These are phyloP conservation scores for Cymbidium sinense DNA, from an alignment of 106 monocot species.

Conservation along the genomic window DNA sequence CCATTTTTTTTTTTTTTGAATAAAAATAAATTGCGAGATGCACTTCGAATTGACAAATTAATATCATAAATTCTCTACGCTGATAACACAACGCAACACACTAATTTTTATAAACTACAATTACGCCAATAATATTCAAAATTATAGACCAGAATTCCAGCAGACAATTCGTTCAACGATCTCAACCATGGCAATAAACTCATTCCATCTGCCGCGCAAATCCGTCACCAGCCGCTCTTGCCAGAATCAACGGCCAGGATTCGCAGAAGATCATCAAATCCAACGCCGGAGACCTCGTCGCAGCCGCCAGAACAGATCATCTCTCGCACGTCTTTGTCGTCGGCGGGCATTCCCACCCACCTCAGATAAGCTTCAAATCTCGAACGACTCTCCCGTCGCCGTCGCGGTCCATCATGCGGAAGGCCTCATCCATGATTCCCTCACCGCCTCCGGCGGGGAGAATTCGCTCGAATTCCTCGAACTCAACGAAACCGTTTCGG, in stretches of 20 bases:
- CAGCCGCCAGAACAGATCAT: constrained; percentile 71
- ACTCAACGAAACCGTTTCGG: constrained; percentile 70
- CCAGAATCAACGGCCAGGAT: constrained; percentile 35
- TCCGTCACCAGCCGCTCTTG: no score
- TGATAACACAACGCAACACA: no score
- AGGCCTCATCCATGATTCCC: constrained; percentile 49
- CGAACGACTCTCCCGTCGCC: constrained; percentile 79
- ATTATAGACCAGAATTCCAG: no score
- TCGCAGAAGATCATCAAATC: constrained; percentile 34
- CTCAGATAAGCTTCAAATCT: constrained; percentile 59
- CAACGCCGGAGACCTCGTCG: constrained; percentile 26
- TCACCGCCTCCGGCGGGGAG: constrained; percentile 16
- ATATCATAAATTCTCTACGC: no score
- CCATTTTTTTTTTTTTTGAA: no score
- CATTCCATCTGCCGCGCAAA: no score
- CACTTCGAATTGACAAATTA: no score
- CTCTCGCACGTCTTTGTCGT: constrained; percentile 57
- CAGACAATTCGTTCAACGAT: no score
- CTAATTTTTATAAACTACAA: no score
- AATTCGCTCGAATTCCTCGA: constrained; percentile 73
- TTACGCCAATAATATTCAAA: no score
- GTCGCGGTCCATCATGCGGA: constrained; percentile 77
- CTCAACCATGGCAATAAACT: no score
- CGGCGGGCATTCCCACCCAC: constrained; percentile 34
- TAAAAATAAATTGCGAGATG: no score